Base-by-base conservation (phyloP, 2,329 filamentous ascomycete genomes). In the Colletotrichum sp. region DNA sequence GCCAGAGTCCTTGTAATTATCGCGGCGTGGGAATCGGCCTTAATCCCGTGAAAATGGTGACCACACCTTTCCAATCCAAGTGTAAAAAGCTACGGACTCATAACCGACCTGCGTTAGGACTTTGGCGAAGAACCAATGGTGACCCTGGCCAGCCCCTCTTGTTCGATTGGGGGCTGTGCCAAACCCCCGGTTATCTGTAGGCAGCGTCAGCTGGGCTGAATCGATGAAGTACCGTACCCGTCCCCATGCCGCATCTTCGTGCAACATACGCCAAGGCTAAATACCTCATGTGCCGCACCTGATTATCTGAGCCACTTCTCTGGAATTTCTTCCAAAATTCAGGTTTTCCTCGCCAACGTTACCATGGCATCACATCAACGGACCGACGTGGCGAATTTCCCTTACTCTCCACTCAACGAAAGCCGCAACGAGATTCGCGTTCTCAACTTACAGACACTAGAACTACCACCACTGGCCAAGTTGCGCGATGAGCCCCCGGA, bases 381-480 rank as follows among this genome's bases (percentile, higher is more conserved):
- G 15, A 65, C 15, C 21, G 18, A 36, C 4, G 15, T 52, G 6
- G 32, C 30, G 18, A 16, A 18, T 9, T 74, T 71, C 5, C 32
- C 30, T 16, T 74, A 74, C 28, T 21, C 21, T 6, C 26, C 71
- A 7, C 67, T 74, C 13, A 18, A 74, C 26, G 71, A 73, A 12
- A 24, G n/a, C 8, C 39, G 39, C 8, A 73, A 73, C 18, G 71
- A 73, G 66, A 73, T 73, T 15, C 66, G 71, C 6, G 71, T 73
- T 15, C 71, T 73, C 28, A 73, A 26, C 39, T 39, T 73, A 28
- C 71, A 73, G 39, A 64, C 55, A 5, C 49, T 73, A 15, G 71
- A 73, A 10, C 66, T 68, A 4, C 71, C 71, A 9, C 66, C 71
- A 15, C 71, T 73, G 6, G 66, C 28, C 15, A 73, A 73, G 4